Evolutionary conservation across 2,329 filamentous ascomycete genomes (phyloP).

Genomic region (Colletotrichum scovillei): DNA sequence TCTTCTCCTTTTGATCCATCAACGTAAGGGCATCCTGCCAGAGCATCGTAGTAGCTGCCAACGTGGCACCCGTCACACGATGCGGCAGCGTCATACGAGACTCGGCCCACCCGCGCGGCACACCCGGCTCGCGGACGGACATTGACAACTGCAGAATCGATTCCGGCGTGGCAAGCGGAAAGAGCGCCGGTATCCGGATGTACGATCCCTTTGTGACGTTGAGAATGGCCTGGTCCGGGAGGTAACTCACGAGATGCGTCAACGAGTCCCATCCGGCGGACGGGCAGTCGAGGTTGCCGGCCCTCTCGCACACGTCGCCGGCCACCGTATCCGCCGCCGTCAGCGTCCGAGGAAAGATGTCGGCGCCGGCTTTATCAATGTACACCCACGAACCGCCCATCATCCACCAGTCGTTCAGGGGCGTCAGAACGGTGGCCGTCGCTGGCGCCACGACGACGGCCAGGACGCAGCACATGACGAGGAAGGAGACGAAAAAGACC

Average conservation of each 20-base stretch:
- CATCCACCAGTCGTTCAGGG: slow-evolving; percentile 2
- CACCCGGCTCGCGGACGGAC: neutral
- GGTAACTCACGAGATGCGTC: neutral
- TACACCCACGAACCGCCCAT: slow-evolving; percentile 5
- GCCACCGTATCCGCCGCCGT: neutral
- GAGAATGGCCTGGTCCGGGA: neutral
- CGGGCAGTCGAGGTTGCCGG: neutral
- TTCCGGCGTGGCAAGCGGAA: neutral
- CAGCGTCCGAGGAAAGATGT: neutral
- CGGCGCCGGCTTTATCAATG: neutral
- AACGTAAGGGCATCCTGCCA: slow-evolving; percentile 1
- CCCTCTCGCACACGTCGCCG: neutral
- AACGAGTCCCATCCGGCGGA: slow-evolving; percentile 9
- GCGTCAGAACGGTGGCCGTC: neutral
- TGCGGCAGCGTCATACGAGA: neutral
- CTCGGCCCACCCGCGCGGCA: neutral
- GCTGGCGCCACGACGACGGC: neutral
- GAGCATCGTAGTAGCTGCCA: neutral
- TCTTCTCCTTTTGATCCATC: neutral
- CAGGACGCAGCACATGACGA: neutral
- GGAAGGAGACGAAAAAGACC: neutral
- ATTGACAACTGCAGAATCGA: neutral
- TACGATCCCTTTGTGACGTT: neutral
- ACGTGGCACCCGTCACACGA: neutral
- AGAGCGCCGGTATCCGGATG: neutral